Evolutionary conservation across 2,329 filamentous ascomycete species (phyloP).

Genomic region (Nemania abortiva): DNA sequence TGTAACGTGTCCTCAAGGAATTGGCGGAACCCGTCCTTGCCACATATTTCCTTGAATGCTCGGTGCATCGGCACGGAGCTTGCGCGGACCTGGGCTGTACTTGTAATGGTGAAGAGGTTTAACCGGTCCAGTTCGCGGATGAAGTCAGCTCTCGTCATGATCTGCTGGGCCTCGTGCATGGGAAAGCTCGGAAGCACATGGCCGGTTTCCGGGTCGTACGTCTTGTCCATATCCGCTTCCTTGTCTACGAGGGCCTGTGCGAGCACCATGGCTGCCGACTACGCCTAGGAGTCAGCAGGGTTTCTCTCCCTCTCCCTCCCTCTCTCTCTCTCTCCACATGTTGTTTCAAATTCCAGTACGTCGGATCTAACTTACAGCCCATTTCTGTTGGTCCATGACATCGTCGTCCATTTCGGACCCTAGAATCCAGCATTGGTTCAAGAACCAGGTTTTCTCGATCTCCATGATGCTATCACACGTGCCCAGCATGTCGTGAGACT

Average conservation of each 20-base stretch:
- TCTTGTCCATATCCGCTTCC: slow-evolving; percentile 74
- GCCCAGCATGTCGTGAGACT: slow-evolving; percentile 80
- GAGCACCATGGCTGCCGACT: slow-evolving; percentile 93
- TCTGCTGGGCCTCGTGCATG: slow-evolving; percentile 85
- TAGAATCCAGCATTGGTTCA: slow-evolving; percentile 83
- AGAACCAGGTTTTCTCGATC: slow-evolving; percentile 81
- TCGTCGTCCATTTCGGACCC: slow-evolving; percentile 90
- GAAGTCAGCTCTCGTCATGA: slow-evolving; percentile 97
- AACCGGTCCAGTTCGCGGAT: slow-evolving; percentile 92
- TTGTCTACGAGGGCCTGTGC: slow-evolving; percentile 90
- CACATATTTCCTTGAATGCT: slow-evolving; percentile 88
- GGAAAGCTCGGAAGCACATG: slow-evolving; percentile 85
- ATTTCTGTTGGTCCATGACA: slow-evolving; percentile 98
- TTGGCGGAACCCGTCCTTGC: slow-evolving; percentile 80
- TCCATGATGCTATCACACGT: slow-evolving; percentile 80
- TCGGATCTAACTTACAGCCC: slow-evolving; percentile 72
- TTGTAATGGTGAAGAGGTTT: slow-evolving; percentile 96
- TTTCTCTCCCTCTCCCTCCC: background rate
- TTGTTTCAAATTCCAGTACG: background rate
- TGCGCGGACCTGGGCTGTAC: slow-evolving; percentile 85
- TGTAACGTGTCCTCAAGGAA: slow-evolving; percentile 85
- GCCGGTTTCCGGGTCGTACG: slow-evolving; percentile 74
- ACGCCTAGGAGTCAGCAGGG: slow-evolving; percentile 25
- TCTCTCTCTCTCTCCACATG: background rate
- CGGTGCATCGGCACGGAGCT: slow-evolving; percentile 97